Evolutionary conservation across 2,329 filamentous ascomycete species (phyloP), one percentile per base, ranked within the genome.

Genomic region (Aureobasidium leucospermi): DNA sequence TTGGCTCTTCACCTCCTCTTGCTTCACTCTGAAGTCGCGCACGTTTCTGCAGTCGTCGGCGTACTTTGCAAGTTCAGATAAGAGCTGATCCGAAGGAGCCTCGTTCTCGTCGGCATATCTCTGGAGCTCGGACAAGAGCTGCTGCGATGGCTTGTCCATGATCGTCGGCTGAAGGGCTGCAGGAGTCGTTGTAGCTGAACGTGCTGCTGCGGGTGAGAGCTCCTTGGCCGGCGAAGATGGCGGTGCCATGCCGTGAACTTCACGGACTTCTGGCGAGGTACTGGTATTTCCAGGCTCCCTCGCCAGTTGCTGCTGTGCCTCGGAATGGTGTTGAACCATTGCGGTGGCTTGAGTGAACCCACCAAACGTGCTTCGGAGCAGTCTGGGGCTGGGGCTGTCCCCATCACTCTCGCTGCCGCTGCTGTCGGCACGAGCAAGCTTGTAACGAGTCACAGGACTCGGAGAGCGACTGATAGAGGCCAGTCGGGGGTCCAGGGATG

Each of bases 361-460:
- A n/a, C 2, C 31, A 15, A 56, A 56, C 52, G 7, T 56, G 38
- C 29, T 46, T 55, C 38, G 29, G 10, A 43, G 51, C 39, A 34
- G 51, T 15, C 32, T 23, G 10, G 31, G 31, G 41, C 32, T 23
- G 10, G 31, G 31, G 41, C 28, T 28, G 16, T 45, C 31, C 38
- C 23, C 41, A 31, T 56, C 52, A 11, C 52, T 56, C 15, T 56
- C 41, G 41, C 52, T 56, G 7, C 41, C 19, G 52, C 52, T 56
- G 39, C 52, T 46, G 52, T 56, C 41, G 51, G 51, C 51, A 36
- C 52, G 52, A 56, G 52, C 52, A 16, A 45, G 52, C 52, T 45
- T 36, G 39, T 56, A 45, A 16, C 39, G 39, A 36, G 39, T 15
- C 13, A 41, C 41, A 6, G 52, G 52, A 46, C 41, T 46, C 36